Evolutionary conservation across 192 early-diverging fungal genomes (phyloP).

Genomic region (Chytriomyces confervae): DNA sequence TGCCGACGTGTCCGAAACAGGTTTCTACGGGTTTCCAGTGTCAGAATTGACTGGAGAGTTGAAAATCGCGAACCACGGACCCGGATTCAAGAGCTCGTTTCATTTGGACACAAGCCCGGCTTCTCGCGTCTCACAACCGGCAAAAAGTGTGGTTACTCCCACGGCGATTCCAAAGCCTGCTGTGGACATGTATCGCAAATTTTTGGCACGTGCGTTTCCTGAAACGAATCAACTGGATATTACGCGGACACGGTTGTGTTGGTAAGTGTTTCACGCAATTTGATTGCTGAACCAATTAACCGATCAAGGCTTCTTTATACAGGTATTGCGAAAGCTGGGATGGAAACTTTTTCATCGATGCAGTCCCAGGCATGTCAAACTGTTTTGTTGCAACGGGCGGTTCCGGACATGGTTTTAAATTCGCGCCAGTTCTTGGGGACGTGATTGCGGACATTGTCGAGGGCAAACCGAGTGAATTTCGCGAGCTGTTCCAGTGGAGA

Average conservation of each 20-base stretch:
- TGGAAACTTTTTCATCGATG: slow-evolving; percentile 56
- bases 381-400: slow-evolving; percentile 63
- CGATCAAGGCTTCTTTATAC: too few relatives aligned
- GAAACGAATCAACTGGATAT: slow-evolving; percentile 44
- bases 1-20: slow-evolving; percentile 55
- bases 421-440: slow-evolving; percentile 58
- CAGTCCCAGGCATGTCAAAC: slow-evolving; percentile 47
- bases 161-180: slow-evolving; percentile 46
- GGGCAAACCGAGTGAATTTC: slow-evolving; percentile 15
- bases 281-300: too few relatives aligned
- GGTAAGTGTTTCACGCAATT: slow-evolving; percentile 13
- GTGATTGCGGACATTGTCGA: slow-evolving; percentile 56
- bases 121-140: neutral
- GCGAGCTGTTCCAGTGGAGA: slow-evolving; percentile 16
- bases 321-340: slow-evolving; percentile 59
- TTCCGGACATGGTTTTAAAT: slow-evolving; percentile 69
- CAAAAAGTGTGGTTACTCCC: neutral
- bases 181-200: slow-evolving; percentile 43
- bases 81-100: slow-evolving; percentile 47
- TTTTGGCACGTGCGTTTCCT: slow-evolving; percentile 49
- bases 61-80: slow-evolving; percentile 57
- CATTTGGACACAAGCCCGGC: slow-evolving; percentile 2
- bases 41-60: slow-evolving; percentile 43
- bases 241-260: slow-evolving; percentile 53
- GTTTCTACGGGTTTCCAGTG: slow-evolving; percentile 58